phyloP scores from a whole-genome alignment of 371 early-diverging fungal genomes.

The Apophysomyces sp. region DNA sequence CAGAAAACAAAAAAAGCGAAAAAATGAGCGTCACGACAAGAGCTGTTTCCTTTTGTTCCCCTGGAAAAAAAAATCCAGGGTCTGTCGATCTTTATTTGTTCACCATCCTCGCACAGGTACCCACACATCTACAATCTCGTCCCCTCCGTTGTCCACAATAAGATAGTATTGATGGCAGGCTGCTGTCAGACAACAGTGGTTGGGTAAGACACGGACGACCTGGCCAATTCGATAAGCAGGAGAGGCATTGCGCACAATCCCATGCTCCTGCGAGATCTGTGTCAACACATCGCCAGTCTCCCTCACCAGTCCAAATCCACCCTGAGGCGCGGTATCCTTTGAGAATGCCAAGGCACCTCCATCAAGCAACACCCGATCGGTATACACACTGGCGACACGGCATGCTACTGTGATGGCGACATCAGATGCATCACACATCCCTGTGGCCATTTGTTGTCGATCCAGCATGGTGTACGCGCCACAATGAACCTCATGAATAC shows the following conservation, averaged over 20 bases:
- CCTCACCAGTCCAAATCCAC: constrained; percentile 32
- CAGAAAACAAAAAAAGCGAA: background rate
- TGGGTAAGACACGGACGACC: constrained; percentile 32
- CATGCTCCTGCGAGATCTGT: constrained; percentile 44
- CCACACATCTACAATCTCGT: constrained; percentile 44
- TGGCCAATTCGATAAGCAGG: constrained; percentile 14
- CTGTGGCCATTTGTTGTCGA: constrained; percentile 43
- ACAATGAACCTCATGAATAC: constrained; percentile 43
- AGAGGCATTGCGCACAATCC: constrained; percentile 14
- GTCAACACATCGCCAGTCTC: constrained; percentile 13
- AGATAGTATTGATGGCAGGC: constrained; percentile 40
- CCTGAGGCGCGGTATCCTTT: constrained; percentile 45
- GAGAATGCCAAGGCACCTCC: constrained; percentile 47
- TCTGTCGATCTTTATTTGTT: background rate
- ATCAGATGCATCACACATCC: constrained; percentile 17
- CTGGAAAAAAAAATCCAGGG: background rate
- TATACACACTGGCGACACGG: constrained; percentile 41
- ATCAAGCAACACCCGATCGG: constrained; percentile 38
- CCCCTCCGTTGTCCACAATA: constrained; percentile 31
- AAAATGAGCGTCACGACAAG: background rate
- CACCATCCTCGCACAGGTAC: constrained; percentile 51
- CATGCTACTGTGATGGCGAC: constrained; percentile 32
- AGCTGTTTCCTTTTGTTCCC: background rate
- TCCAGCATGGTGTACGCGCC: constrained; percentile 40
- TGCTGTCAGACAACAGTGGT: constrained; percentile 42